These are phyloP conservation scores for Hura crepitans DNA, from an alignment of 441 rosid genomes.

Conservation along the genomic window DNA sequence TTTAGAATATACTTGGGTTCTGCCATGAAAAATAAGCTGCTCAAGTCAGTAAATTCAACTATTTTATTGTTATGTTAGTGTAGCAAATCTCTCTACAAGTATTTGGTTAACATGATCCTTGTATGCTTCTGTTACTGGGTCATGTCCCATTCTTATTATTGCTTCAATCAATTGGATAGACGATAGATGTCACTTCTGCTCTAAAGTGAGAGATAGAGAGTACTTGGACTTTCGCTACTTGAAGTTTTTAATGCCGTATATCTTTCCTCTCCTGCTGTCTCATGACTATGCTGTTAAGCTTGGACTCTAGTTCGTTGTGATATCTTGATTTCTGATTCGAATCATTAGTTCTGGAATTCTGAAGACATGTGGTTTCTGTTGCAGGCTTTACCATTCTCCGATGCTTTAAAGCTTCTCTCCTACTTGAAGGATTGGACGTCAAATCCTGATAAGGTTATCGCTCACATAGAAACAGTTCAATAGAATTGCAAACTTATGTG, in stretches of 20 bases:
- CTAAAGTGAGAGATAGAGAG: neutral
- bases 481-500: neutral
- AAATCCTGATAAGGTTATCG: constrained; percentile 71
- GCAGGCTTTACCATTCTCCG: constrained; percentile 88
- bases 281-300: neutral
- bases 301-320: neutral
- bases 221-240: neutral
- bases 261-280: neutral
- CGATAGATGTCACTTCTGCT: neutral
- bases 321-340: neutral
- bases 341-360: constrained; percentile 8
- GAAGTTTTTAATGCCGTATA: neutral
- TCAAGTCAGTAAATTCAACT: constrained; percentile 1
- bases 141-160: constrained; percentile 1
- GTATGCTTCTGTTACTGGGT: neutral
- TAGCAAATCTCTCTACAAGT: neutral
- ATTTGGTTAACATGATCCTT: neutral
- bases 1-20: neutral
- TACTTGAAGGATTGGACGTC: constrained; percentile 71
- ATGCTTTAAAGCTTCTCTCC: constrained; percentile 74
- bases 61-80: neutral
- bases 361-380: constrained; percentile 20
- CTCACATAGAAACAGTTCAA: neutral
- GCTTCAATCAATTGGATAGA: neutral
- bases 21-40: neutral